phyloP scores from a whole-genome alignment of 345 rosid species.

The Salix arbutifolia region DNA sequence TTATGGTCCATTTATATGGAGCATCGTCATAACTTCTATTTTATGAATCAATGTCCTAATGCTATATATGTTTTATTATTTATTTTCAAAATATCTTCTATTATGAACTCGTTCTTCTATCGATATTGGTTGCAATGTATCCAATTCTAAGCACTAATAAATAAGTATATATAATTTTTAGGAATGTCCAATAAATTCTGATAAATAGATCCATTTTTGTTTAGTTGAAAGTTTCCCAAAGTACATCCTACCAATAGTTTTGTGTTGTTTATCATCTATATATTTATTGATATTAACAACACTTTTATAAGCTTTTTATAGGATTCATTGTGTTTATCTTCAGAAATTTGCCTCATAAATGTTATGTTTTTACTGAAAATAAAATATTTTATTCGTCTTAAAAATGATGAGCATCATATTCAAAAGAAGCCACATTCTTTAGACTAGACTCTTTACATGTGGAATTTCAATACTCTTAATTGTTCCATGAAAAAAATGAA shows the following conservation, averaged over 20 bases:
- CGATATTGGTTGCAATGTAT: background rate
- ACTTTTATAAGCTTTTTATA: background rate
- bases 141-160: background rate
- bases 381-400: too few relatives aligned
- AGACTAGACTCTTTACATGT: too few relatives aligned
- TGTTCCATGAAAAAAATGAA: background rate
- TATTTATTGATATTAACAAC: background rate
- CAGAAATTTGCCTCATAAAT: too few relatives aligned
- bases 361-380: too few relatives aligned
- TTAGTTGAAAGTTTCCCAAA: background rate
- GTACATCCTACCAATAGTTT: too few relatives aligned
- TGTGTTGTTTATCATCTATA: too few relatives aligned
- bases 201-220: too few relatives aligned
- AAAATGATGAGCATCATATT: too few relatives aligned
- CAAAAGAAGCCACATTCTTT: too few relatives aligned
- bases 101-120: background rate
- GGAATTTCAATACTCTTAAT: background rate
- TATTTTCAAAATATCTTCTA: background rate
- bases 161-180: too few relatives aligned
- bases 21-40: background rate
- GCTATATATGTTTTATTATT: background rate
- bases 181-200: background rate
- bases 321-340: too few relatives aligned
- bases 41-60: background rate
- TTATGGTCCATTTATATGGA: background rate